Percentiles rank a stretch among this genome's conserved stretches.
Conservation (phyloP, 1,284 basidiomycete species). For the Ganoderma multipileum region DNA sequence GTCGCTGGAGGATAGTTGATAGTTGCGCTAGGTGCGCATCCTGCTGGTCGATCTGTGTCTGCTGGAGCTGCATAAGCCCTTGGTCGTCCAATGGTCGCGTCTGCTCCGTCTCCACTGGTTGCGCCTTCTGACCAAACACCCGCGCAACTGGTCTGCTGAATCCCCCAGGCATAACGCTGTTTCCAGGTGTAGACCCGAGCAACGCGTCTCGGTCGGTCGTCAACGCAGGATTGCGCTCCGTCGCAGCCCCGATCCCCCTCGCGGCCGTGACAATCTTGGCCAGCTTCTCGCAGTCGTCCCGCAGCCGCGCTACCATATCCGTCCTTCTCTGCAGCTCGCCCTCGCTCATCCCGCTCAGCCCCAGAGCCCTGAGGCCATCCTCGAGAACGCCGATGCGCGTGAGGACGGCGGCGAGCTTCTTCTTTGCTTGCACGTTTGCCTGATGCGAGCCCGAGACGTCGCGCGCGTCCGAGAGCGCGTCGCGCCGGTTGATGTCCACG, state of each 20-base stretch:
- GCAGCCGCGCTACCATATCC: constrained; percentile 83
- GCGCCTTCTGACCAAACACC: constrained; percentile 74
- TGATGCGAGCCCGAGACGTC: constrained; percentile 81
- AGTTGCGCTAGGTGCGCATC: constrained; percentile 84
- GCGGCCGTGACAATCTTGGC: constrained; percentile 80
- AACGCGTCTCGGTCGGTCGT: constrained; percentile 72
- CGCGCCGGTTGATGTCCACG: constrained; percentile 85
- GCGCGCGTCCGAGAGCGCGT: constrained; percentile 78
- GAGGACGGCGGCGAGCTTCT: constrained; percentile 79
- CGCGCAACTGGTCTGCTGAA: constrained; percentile 63
- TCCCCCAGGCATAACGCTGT: constrained; percentile 33
- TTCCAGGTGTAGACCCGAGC: constrained; percentile 45
- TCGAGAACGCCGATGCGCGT: constrained; percentile 75
- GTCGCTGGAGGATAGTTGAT: constrained; percentile 83
- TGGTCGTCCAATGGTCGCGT: constrained; percentile 89
- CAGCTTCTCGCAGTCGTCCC: constrained; percentile 87
- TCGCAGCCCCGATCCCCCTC: constrained; percentile 45
- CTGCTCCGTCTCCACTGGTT: constrained; percentile 81
- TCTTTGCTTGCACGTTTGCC: constrained; percentile 84
- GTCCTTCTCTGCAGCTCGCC: constrained; percentile 85
- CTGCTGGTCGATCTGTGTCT: constrained; percentile 83
- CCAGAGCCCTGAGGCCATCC: constrained; percentile 71
- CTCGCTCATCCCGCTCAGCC: constrained; percentile 74
- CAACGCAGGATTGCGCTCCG: constrained; percentile 51
- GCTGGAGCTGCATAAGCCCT: constrained; percentile 83